Conservation (phyloP, 345 rosid genomes). For the Fremontodendron californicum region DNA sequence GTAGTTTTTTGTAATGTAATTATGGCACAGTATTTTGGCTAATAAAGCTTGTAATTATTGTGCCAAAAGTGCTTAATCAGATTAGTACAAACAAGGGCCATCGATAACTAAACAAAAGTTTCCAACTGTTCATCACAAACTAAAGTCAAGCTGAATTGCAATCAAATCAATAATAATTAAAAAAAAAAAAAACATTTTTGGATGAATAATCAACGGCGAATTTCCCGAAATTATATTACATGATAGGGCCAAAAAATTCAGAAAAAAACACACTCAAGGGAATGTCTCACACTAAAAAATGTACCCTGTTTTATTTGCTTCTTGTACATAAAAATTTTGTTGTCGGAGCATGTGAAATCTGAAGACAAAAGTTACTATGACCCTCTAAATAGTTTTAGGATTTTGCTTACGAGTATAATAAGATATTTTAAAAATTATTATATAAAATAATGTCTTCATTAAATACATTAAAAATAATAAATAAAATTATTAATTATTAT, state of each 20-base stretch:
- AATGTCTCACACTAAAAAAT: not conserved
- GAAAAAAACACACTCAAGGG: not conserved
- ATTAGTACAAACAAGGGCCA: not conserved
- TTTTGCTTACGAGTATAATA: no score
- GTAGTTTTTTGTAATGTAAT: not conserved
- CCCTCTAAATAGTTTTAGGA: no score
- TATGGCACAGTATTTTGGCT: not conserved
- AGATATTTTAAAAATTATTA: no score
- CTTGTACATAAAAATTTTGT: no score
- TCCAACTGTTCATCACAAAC: not conserved
- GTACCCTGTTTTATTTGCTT: not conserved
- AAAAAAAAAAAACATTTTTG: not conserved
- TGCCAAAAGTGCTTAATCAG: not conserved
- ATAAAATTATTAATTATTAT: no score
- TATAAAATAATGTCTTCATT: no score
- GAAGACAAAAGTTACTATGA: no score
- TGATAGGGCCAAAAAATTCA: not conserved
- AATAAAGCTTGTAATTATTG: not conserved
- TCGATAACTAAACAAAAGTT: not conserved
- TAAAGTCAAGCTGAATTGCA: not conserved
- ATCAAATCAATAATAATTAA: no score
- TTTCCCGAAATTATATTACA: no score
- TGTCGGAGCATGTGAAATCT: not conserved
- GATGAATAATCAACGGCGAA: no score
- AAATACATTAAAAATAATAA: no score